Evolutionary conservation across 495 filamentous ascomycete genomes (phyloP).

Genomic region (Tuber microsphaerosporum): DNA sequence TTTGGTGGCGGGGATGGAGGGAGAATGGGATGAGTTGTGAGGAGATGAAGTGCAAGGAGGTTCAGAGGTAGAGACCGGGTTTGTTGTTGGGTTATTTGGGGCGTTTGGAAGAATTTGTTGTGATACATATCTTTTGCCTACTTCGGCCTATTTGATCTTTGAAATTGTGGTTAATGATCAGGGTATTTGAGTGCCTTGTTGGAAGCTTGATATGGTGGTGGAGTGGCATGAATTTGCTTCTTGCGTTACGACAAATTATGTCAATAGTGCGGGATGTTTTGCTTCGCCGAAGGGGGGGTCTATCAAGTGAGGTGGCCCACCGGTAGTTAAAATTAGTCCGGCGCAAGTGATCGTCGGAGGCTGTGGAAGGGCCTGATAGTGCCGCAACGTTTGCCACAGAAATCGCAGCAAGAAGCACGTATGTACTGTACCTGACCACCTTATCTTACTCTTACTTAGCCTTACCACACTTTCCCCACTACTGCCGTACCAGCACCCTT

Average conservation of each 20-base stretch:
- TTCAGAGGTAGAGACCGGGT: background rate
- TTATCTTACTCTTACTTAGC: no score
- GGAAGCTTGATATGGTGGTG: background rate
- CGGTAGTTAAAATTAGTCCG: background rate
- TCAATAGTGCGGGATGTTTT: background rate
- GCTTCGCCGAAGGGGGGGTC: background rate
- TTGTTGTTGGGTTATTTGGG: background rate
- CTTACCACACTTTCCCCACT: no score
- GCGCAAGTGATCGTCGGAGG: background rate
- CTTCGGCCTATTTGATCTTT: background rate
- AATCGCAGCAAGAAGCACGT: no score
- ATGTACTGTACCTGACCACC: no score
- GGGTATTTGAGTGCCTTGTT: background rate
- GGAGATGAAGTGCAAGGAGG: constrained; percentile 22
- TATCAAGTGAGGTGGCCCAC: background rate
- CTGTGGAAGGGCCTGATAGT: background rate
- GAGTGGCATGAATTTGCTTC: background rate
- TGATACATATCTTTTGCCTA: background rate
- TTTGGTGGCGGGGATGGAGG: constrained; percentile 29
- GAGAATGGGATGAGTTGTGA: constrained; percentile 12
- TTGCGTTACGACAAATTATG: background rate
- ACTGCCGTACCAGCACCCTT: no score
- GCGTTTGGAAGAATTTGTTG: background rate
- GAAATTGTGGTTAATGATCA: background rate
- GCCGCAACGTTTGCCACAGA: no score